Conservation (phyloP, 2,329 filamentous ascomycete genomes). For the Neonectria coccinea region DNA sequence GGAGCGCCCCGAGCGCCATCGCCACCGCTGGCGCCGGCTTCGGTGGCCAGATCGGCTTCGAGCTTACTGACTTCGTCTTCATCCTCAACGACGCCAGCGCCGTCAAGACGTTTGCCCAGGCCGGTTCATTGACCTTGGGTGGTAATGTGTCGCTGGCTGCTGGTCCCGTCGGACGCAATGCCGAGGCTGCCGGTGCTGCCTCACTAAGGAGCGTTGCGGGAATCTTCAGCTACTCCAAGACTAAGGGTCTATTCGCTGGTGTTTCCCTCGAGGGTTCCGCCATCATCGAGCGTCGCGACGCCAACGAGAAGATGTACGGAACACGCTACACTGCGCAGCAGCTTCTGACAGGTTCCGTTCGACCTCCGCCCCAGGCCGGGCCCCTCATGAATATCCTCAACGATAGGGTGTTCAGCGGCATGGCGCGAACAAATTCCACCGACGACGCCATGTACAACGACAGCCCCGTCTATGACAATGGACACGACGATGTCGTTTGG, state of each 20-base stretch:
- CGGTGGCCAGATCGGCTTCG: slow-evolving; percentile 87
- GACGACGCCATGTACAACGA: slow-evolving; percentile 91
- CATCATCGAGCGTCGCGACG: slow-evolving; percentile 93
- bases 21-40: slow-evolving; percentile 85
- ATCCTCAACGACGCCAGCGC: slow-evolving; percentile 93
- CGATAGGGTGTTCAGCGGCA: slow-evolving; percentile 84
- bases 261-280: slow-evolving; percentile 94
- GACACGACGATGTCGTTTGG: slow-evolving; percentile 86
- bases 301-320: slow-evolving; percentile 96
- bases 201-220: slow-evolving; percentile 90
- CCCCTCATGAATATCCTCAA: slow-evolving; percentile 88
- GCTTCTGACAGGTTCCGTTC: slow-evolving; percentile 81
- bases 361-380: slow-evolving; percentile 83
- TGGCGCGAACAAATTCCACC: slow-evolving; percentile 54
- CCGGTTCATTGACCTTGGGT: slow-evolving; percentile 89
- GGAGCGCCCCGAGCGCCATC: slow-evolving; percentile 86
- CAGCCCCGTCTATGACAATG: slow-evolving; percentile 86
- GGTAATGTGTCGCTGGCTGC: slow-evolving; percentile 97
- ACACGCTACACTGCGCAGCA: slow-evolving; percentile 83
- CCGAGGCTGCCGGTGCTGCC: slow-evolving; percentile 93
- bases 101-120: slow-evolving; percentile 93
- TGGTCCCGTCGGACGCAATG: slow-evolving; percentile 92
- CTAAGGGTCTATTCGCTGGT: slow-evolving; percentile 95
- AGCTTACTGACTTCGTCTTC: slow-evolving; percentile 95
- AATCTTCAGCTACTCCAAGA: slow-evolving; percentile 97